Evolutionary conservation across 2,329 filamentous ascomycete genomes (phyloP).

Genomic region (Thielaviopsis ethacetica): DNA sequence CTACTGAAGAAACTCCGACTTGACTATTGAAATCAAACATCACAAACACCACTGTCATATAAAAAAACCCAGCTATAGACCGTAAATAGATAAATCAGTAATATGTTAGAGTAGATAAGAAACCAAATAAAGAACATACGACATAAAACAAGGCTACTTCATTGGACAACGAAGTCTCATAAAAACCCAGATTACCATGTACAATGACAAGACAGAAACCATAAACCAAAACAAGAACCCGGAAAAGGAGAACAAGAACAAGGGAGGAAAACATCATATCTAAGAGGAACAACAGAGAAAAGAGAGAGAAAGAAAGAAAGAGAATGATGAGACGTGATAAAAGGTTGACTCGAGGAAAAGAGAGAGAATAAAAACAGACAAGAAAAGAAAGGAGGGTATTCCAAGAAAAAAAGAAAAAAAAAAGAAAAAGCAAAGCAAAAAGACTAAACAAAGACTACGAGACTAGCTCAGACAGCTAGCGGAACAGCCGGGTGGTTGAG

Average conservation of each 20-base stretch:
- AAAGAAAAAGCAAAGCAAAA: neutral
- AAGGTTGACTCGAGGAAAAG: neutral
- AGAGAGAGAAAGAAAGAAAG: neutral
- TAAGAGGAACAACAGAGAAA: neutral
- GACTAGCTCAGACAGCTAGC: neutral
- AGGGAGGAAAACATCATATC: too few species aligned
- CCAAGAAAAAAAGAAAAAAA: neutral
- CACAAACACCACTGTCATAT: too few species aligned
- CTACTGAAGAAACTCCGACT: too few species aligned
- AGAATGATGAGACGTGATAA: neutral
- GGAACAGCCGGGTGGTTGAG: neutral
- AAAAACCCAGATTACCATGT: neutral
- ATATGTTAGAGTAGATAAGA: neutral
- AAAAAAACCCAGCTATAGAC: neutral
- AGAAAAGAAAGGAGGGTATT: conserved; percentile 1
- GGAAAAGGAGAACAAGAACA: neutral
- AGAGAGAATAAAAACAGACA: neutral
- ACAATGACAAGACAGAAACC: neutral
- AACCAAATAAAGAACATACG: neutral
- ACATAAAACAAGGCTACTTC: neutral
- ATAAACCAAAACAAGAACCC: neutral
- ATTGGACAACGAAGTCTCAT: neutral
- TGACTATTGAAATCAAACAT: too few species aligned
- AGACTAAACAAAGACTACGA: neutral
- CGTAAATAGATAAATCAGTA: neutral